phyloP scores from a whole-genome alignment of 106 monocot species.

The Dactylorhiza incarnata region DNA sequence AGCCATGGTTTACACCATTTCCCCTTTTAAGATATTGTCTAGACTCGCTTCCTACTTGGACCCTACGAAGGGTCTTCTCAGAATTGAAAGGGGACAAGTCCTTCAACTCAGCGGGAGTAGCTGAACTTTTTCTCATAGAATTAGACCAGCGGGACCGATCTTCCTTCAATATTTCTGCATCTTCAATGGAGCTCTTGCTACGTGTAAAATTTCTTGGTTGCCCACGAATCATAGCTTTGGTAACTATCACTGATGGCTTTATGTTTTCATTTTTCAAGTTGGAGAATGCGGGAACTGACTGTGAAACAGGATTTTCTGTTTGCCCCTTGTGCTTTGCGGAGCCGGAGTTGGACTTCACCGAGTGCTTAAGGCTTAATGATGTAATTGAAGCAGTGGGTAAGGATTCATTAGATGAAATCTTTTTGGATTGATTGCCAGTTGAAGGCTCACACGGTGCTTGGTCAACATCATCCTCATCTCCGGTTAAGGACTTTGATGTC shows the following conservation, averaged over 20 bases:
- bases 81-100: conserved; percentile 39
- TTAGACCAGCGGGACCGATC: conserved; percentile 45
- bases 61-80: conserved; percentile 21
- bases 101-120: conserved; percentile 27
- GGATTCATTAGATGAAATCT: conserved; percentile 27
- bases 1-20: conserved; percentile 25
- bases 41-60: conserved; percentile 18
- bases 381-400: conserved; percentile 33
- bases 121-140: conserved; percentile 46
- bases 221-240: conserved; percentile 19
- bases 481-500: conserved; percentile 18
- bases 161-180: conserved; percentile 43
- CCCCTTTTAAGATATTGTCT: conserved; percentile 43
- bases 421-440: conserved; percentile 36
- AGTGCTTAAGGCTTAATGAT: conserved; percentile 34
- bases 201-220: conserved; percentile 33
- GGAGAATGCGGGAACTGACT: conserved; percentile 66
- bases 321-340: conserved; percentile 27
- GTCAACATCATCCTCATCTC: conserved; percentile 22
- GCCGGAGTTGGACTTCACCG: conserved; percentile 33
- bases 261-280: conserved; percentile 75
- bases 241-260: conserved; percentile 30
- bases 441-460: conserved; percentile 42
- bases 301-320: conserved; percentile 56
- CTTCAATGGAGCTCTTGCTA: conserved; percentile 65